Percentiles rank a stretch among this genome's conserved stretches.
These are phyloP conservation scores for Glarea lozoyensis DNA, from an alignment of 495 filamentous ascomycete genomes.

Conservation along the genomic window DNA sequence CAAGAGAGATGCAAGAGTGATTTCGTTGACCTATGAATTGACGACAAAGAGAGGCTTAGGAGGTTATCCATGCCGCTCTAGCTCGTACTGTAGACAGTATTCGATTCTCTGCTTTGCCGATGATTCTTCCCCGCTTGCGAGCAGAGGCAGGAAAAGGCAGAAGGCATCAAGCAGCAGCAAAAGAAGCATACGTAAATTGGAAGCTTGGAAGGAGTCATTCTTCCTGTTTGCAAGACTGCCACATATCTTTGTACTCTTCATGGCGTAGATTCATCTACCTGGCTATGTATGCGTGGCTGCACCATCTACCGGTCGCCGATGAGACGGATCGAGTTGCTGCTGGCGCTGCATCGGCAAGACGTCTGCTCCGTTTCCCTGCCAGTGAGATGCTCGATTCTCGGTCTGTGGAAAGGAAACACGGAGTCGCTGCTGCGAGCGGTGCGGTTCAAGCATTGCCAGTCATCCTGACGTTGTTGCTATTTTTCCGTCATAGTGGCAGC, in stretches of 20 bases:
- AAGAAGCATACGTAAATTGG: too few relatives aligned
- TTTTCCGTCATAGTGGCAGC: not conserved
- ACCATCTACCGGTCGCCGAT: not conserved
- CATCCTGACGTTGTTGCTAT: too few relatives aligned
- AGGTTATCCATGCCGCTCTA: too few relatives aligned
- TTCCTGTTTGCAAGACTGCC: too few relatives aligned
- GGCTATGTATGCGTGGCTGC: not conserved
- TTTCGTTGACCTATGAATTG: too few relatives aligned
- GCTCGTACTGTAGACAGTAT: not conserved
- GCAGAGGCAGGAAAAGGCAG: not conserved
- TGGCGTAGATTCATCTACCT: too few relatives aligned
- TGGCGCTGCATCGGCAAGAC: not conserved
- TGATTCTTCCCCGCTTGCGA: not conserved
- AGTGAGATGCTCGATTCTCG: not conserved
- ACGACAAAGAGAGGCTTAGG: too few relatives aligned
- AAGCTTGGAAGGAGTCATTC: not conserved
- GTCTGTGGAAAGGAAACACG: not conserved
- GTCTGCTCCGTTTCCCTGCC: not conserved
- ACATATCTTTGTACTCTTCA: too few relatives aligned
- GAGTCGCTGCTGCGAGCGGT: not conserved
- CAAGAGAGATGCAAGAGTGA: too few relatives aligned
- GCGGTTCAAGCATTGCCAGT: not conserved
- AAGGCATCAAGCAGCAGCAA: not conserved
- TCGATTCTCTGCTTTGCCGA: not conserved
- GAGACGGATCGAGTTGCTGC: not conserved